Conservation (phyloP, 2,329 filamentous ascomycete genomes). For the Arthrobotrys iridis region DNA sequence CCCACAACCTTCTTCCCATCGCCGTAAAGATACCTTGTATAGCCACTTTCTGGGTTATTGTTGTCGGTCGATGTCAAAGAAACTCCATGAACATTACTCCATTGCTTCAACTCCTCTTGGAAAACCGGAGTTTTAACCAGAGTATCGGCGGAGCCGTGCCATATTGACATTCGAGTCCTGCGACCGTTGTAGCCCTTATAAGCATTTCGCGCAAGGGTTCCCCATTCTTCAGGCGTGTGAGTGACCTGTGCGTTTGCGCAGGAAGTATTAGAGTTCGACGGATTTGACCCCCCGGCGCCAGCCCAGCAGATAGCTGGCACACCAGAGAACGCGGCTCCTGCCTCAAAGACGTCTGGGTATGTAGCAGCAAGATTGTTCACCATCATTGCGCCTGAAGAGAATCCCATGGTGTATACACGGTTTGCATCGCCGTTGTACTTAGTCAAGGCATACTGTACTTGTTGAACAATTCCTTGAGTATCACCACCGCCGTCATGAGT, state of each 20-base stretch:
- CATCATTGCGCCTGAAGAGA: constrained; percentile 61
- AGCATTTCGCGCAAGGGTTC: constrained; percentile 58
- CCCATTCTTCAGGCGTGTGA: constrained; percentile 30
- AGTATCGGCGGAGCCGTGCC: constrained; percentile 62
- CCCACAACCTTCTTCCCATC: constrained; percentile 59
- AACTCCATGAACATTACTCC: constrained; percentile 61
- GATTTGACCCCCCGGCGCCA: constrained; percentile 29
- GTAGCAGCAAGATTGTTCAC: constrained; percentile 65
- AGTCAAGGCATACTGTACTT: constrained; percentile 61
- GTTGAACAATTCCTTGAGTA: constrained; percentile 62
- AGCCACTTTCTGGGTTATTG: constrained; percentile 58
- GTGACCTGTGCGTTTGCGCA: constrained; percentile 18
- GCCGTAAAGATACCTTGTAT: constrained; percentile 59
- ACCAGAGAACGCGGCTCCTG: constrained; percentile 64
- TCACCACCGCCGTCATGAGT: constrained; percentile 62
- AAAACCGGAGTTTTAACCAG: constrained; percentile 62
- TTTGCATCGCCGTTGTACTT: constrained; percentile 60
- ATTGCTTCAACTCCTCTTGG: constrained; percentile 64
- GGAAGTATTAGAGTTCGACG: not conserved
- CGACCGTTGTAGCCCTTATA: constrained; percentile 61
- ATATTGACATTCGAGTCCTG: constrained; percentile 62
- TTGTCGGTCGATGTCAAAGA: constrained; percentile 56
- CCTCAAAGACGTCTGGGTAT: constrained; percentile 66
- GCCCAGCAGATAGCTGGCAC: constrained; percentile 63
- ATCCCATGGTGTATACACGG: constrained; percentile 60